phyloP scores from a whole-genome alignment of 495 filamentous ascomycete species.

The Neurospora terricola region DNA sequence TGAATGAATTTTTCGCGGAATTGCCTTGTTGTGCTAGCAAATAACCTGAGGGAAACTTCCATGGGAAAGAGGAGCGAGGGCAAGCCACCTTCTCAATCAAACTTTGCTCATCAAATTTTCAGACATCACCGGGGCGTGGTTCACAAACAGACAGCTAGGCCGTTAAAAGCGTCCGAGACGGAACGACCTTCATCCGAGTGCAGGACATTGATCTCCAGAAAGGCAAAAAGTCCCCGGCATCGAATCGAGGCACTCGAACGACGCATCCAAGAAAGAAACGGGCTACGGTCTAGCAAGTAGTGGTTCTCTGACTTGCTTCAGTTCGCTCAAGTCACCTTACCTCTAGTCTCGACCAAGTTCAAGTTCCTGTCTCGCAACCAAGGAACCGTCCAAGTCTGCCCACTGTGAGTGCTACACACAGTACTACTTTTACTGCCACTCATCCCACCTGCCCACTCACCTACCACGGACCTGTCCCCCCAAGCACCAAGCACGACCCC shows the following conservation, averaged over 20 bases:
- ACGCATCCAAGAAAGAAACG: not conserved
- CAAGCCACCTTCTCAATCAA: not conserved
- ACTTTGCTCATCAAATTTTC: conserved; percentile 1
- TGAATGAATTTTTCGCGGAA: not conserved
- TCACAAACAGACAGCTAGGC: not conserved
- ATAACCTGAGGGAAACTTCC: not conserved
- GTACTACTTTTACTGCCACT: not conserved
- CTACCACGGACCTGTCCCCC: not conserved
- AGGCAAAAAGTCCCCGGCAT: not conserved
- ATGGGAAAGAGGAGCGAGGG: not conserved
- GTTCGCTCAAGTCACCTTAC: not conserved
- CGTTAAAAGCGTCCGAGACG: not conserved
- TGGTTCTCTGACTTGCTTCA: not conserved
- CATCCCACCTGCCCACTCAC: not conserved
- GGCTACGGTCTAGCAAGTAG: not conserved
- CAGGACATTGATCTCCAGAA: not conserved
- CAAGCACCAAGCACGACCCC: not conserved
- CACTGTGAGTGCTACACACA: not conserved
- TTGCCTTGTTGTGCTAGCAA: not conserved
- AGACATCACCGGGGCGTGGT: not conserved
- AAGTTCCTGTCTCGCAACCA: not conserved
- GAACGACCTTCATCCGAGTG: not conserved
- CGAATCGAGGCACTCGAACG: not conserved
- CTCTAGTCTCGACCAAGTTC: not conserved
- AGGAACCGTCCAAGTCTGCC: not conserved